A percentile compares a stretch with the other conserved stretches of the same genome.
Conservation (phyloP, 352 stramenopile genomes). For the Aphanomyces astaci region DNA sequence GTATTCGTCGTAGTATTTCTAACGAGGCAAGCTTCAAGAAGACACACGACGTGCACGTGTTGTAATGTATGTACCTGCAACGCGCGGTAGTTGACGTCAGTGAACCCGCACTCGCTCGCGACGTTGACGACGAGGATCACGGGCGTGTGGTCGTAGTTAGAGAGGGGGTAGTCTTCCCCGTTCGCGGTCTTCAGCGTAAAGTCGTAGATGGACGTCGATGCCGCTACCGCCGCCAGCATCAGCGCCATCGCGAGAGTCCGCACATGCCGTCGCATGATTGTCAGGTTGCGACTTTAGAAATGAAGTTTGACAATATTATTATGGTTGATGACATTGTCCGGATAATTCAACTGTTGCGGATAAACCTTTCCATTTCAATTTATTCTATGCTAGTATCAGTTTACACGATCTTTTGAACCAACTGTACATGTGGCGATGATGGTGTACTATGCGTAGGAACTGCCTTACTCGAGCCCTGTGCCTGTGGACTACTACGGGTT, state of each 20-base stretch:
- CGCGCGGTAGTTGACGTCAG: slow-evolving; percentile 73
- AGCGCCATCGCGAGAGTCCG: background rate
- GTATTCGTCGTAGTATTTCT: slow-evolving; percentile 73
- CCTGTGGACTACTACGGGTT: slow-evolving; percentile 58
- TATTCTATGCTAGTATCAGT: too few species aligned
- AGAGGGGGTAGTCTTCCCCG: slow-evolving; percentile 1
- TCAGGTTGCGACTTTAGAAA: background rate
- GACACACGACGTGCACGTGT: background rate
- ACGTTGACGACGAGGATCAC: slow-evolving; percentile 80
- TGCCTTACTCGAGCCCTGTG: slow-evolving; percentile 76
- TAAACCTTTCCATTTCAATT: too few species aligned
- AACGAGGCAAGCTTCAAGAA: too few species aligned
- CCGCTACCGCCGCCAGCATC: background rate
- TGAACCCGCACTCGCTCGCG: slow-evolving; percentile 71
- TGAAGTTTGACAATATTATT: too few species aligned
- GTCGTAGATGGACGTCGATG: slow-evolving; percentile 3
- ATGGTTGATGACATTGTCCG: background rate
- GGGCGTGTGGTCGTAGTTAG: slow-evolving; percentile 28
- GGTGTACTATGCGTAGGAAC: slow-evolving; percentile 46
- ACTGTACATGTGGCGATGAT: too few species aligned
- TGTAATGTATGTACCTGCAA: slow-evolving; percentile 36
- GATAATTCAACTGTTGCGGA: background rate
- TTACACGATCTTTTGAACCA: too few species aligned
- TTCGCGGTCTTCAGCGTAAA: slow-evolving; percentile 7
- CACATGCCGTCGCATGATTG: too few species aligned